Evolutionary conservation across 2,329 filamentous ascomycete species (phyloP), one percentile per base, ranked within the genome.

Genomic region (Pseudopithomyces chartarum): DNA sequence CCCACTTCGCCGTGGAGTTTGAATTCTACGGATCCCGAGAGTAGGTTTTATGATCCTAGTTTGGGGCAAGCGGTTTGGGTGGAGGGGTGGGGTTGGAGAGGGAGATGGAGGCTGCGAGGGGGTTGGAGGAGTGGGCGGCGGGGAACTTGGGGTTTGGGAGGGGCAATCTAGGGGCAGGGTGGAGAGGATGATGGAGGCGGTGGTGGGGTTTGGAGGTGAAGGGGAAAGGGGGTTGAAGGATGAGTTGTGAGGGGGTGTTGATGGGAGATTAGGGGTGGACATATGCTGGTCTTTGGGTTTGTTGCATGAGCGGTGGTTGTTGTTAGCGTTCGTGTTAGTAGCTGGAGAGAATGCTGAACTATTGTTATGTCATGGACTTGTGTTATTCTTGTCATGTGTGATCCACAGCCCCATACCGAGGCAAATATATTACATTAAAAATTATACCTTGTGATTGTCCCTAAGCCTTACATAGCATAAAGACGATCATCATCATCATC

Each of bases 21-120:
- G 22, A 65, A 65, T 38, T 65, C 63, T 5, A 63, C 61, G n/a
- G 57, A 61, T 39, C 56, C 63, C 4, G 46, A 47, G 20, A 60
- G 57, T 13, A 55, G 54, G 1, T 65, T 65, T 38, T 61, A 60
- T 39, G 60, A 65, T 45, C 53, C 51, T 12, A 29, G 19, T 44
- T 34, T 61, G 15, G 54, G 55, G 1, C 32, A 53, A 22, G 40
- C 51, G 7, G 20, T 44, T 6, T 42, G 38, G 17, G 6, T 57
- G 51, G 48, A 0, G 47, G 46, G 17, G 50, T 36, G 17, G 19
- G 29, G 20, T 17, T 54, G 26, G 23, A 40, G 23, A 29, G 32
- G 10, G 51, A 54, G 50, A 54, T 54, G 57, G 46, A 54, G 7
- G 57, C 57, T 11, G 57, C 45, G 43, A 39, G 17, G 32, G 19